These are phyloP conservation scores for Sistotremastrum suecicum DNA, from an alignment of 768 basidiomycete genomes.

Conservation along the genomic window DNA sequence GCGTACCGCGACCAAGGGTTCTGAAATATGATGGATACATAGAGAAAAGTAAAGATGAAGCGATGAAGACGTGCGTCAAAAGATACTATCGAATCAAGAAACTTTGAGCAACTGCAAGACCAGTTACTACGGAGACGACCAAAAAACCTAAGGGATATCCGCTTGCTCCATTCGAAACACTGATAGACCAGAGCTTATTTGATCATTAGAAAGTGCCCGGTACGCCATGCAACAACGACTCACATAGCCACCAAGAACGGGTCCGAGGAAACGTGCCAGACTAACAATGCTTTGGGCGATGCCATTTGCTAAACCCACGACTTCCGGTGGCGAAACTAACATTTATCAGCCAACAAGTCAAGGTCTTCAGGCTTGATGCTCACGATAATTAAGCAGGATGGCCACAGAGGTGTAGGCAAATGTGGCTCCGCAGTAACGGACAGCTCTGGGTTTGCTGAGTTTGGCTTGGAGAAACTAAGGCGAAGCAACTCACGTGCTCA, in stretches of 20 bases:
- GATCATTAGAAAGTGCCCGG: constrained; percentile 8
- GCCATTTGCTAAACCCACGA: constrained; percentile 88
- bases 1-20: too few relatives aligned
- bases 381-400: constrained; percentile 78
- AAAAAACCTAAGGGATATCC: constrained; percentile 70
- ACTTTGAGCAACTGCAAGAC: constrained; percentile 50
- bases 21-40: too few relatives aligned
- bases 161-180: constrained; percentile 49
- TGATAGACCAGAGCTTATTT: constrained; percentile 55
- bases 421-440: constrained; percentile 77
- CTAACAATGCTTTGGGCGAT: constrained; percentile 93
- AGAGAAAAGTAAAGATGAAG: too few relatives aligned
- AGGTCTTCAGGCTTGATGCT: too few relatives aligned
- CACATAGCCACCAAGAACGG: constrained; percentile 74
- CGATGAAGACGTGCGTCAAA: too few relatives aligned
- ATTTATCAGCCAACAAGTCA: too few relatives aligned
- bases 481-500: constrained; percentile 59
- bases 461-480: not conserved
- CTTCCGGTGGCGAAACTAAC: constrained; percentile 78
- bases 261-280: constrained; percentile 81
- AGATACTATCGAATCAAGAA: constrained; percentile 49
- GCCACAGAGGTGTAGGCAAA: constrained; percentile 87
- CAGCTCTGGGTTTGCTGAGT: constrained; percentile 35
- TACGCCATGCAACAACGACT: constrained; percentile 11
- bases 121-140: constrained; percentile 46